Conservation (phyloP, 305 asterid species). For the Euphrasia arctica region DNA sequence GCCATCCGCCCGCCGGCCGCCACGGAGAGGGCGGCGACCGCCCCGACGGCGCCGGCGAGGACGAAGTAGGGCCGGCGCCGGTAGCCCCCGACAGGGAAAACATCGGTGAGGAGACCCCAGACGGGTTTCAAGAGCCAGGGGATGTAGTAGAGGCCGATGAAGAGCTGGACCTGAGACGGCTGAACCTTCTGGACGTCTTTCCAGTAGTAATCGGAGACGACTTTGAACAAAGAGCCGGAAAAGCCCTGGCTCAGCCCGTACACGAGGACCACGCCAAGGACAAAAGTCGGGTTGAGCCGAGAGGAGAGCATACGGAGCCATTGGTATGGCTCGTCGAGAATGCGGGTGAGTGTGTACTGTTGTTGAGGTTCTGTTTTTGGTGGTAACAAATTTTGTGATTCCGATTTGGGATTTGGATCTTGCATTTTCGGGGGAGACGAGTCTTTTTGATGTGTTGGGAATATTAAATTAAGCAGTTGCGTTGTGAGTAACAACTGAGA, state of each 20-base stretch:
- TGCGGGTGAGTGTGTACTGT: slow-evolving; percentile 9
- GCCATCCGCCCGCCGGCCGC: slow-evolving; percentile 38
- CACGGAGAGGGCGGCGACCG: slow-evolving; percentile 33
- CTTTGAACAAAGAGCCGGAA: slow-evolving; percentile 47
- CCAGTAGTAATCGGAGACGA: slow-evolving; percentile 64
- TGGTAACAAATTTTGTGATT: slow-evolving; percentile 25
- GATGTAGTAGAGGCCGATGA: slow-evolving; percentile 46
- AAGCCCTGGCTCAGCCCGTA: slow-evolving; percentile 62
- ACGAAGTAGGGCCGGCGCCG: slow-evolving; percentile 53
- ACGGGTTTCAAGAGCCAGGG: slow-evolving; percentile 72
- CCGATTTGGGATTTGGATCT: slow-evolving; percentile 29
- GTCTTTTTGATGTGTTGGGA: not conserved
- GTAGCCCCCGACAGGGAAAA: slow-evolving; percentile 48
- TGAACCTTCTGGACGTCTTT: slow-evolving; percentile 64
- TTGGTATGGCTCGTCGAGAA: slow-evolving; percentile 44
- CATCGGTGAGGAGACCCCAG: slow-evolving; percentile 63
- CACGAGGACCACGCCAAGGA: slow-evolving; percentile 52
- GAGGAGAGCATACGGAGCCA: slow-evolving; percentile 61
- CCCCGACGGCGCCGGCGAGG: slow-evolving; percentile 42
- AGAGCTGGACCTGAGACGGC: slow-evolving; percentile 56
- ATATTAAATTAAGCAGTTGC: not conserved
- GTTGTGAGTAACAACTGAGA: not conserved
- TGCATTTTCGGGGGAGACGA: slow-evolving; percentile 34
- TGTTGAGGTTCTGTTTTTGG: slow-evolving; percentile 25
- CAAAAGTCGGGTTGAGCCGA: slow-evolving; percentile 40